A percentile compares a stretch with the other conserved stretches of the same genome.
These are phyloP conservation scores for Erythrophleum ivorense DNA, from an alignment of 331 rosid genomes.

Conservation along the genomic window DNA sequence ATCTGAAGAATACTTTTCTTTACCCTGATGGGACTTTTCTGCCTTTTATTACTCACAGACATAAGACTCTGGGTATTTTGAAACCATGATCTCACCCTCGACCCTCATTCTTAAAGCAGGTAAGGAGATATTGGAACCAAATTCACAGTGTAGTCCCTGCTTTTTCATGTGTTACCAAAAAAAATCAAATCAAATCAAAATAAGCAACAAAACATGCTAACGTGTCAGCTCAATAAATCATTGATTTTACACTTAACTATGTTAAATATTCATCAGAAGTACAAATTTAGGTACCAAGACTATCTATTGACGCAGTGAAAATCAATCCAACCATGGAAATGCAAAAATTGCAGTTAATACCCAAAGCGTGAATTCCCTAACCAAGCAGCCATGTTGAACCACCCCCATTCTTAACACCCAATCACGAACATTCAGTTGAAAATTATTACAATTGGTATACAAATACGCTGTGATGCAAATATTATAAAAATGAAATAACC, in stretches of 20 bases:
- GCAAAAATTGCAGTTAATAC: slow-evolving; percentile 11
- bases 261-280: not conserved
- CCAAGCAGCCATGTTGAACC: slow-evolving; percentile 8
- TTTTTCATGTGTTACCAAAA: slow-evolving; percentile 17
- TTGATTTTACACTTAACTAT: not conserved
- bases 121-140: not conserved
- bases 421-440: not conserved
- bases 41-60: slow-evolving; percentile 11
- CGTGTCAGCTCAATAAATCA: slow-evolving; percentile 14
- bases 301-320: not conserved
- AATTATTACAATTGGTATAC: slow-evolving; percentile 1
- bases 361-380: slow-evolving; percentile 16
- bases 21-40: not conserved
- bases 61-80: not conserved
- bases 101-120: slow-evolving; percentile 29
- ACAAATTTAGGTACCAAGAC: slow-evolving; percentile 1
- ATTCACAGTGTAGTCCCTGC: not conserved
- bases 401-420: slow-evolving; percentile 21
- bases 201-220: slow-evolving; percentile 29
- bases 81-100: slow-evolving; percentile 13
- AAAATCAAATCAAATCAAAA: slow-evolving; percentile 27
- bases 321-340: slow-evolving; percentile 6
- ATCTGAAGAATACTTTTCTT: not conserved
- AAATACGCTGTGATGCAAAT: slow-evolving; percentile 9
- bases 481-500: not conserved